Evolutionary conservation across 148 eudicot genomes (phyloP), one percentile per base, ranked within the genome.

Genomic region (Beta vulgaris): DNA sequence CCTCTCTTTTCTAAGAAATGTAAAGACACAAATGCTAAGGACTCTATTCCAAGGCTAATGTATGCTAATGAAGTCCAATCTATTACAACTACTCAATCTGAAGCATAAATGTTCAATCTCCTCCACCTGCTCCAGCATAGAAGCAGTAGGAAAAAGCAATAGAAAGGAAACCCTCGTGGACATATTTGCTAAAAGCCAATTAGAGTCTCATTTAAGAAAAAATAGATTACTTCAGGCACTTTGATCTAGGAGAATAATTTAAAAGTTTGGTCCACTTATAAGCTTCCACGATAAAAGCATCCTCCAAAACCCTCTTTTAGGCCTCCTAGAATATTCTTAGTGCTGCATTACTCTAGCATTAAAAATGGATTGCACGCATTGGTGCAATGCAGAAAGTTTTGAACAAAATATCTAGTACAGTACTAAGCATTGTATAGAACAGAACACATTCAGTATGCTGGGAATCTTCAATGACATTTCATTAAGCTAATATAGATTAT

Each of bases 261-360:
- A 62, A 71, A 49, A 64, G 64, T 40, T 51, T 53, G 70, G 70
- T 65, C 81, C 80, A 77, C 71, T 77, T 39, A 71, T 26, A 51
- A 48, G 80, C 37, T 51, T 72, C 76, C 80, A 71, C 71, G 23
- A 51, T 62, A 42, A 12, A 58, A 69, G 62, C 68, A 71, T 61
- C 61, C 48, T 61, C 31, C 31, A 55, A 16, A 77, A 35, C 23
- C 39, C 44, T 36, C 35, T 62, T 23, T 46, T 48, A 44, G 48
- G 28, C 48, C 34, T 68, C 58, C 28, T 25, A 58, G 73, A 42
- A 31, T 68, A 55, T 54, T 37, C 67, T 69, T 31, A 72, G 13
- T 72, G 35, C 35, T n/a, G 13, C 67, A 58, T 40, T 23, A 31
- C 31, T 59, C 44, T 39, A 32, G 25, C 53, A 64, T 66, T 44